A percentile compares a stretch with the other conserved stretches of the same genome.
These are phyloP conservation scores for Penicillium freii DNA, from an alignment of 2,329 filamentous ascomycete genomes.

Conservation along the genomic window DNA sequence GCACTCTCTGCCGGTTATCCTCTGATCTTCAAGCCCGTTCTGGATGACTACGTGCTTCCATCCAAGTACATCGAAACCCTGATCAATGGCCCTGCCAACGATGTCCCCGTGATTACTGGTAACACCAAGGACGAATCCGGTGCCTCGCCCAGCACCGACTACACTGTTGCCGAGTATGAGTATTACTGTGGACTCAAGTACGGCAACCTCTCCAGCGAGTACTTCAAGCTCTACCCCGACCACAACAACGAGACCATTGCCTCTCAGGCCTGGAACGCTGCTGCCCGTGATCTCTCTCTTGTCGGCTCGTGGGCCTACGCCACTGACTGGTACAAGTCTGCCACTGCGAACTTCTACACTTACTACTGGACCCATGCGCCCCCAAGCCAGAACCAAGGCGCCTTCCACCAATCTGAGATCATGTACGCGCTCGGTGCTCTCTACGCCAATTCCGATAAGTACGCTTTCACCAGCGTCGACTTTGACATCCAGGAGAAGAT, in stretches of 20 bases:
- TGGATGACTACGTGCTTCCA: conserved; percentile 28
- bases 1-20: conserved; percentile 29
- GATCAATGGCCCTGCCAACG: conserved; percentile 30
- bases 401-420: conserved; percentile 42
- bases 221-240: conserved; percentile 31
- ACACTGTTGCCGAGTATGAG: conserved; percentile 29
- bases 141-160: conserved; percentile 22
- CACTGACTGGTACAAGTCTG: conserved; percentile 28
- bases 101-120: conserved; percentile 39
- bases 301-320: conserved; percentile 31
- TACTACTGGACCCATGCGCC: conserved; percentile 41
- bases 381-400: conserved; percentile 36
- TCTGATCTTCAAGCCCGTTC: conserved; percentile 31
- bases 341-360: conserved; percentile 32
- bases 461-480: conserved; percentile 27
- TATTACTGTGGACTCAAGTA: conserved; percentile 35
- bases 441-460: conserved; percentile 32
- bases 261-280: conserved; percentile 27
- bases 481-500: conserved; percentile 32
- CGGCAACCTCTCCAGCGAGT: conserved; percentile 14
- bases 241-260: conserved; percentile 23
- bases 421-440: conserved; percentile 41
- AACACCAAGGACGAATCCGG: conserved; percentile 38
- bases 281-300: conserved; percentile 25
- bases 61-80: conserved; percentile 29